phyloP scores from a whole-genome alignment of 352 stramenopile genomes.

The Pythium sukuiense region DNA sequence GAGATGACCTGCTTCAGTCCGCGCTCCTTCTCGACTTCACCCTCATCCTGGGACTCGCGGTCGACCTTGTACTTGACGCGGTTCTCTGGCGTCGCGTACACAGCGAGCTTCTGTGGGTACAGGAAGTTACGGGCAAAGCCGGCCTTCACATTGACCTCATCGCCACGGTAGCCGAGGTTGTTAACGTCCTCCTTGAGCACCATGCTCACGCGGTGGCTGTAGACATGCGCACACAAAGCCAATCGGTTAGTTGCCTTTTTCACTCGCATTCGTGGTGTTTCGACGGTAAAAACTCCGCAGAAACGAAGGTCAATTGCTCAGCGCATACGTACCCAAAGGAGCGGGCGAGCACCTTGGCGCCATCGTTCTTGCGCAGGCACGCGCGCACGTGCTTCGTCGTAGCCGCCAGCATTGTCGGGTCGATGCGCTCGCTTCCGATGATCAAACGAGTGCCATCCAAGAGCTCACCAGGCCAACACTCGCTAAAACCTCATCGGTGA shows the following conservation, averaged over 20 bases:
- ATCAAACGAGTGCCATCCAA: constrained; percentile 29
- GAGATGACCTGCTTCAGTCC: constrained; percentile 62
- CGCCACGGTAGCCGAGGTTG: constrained; percentile 86
- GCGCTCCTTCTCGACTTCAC: constrained; percentile 56
- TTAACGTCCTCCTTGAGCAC: constrained; percentile 84
- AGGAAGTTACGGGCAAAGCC: constrained; percentile 94
- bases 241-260: neutral
- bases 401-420: constrained; percentile 25
- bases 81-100: constrained; percentile 93
- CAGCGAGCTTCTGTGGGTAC: constrained; percentile 91
- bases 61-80: constrained; percentile 82
- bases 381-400: constrained; percentile 24
- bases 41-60: constrained; percentile 52
- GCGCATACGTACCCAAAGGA: constrained; percentile 60
- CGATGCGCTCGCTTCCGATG: constrained; percentile 1
- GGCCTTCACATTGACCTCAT: constrained; percentile 92
- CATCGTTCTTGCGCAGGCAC: constrained; percentile 43
- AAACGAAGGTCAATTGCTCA: neutral
- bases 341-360: constrained; percentile 43
- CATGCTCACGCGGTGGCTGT: constrained; percentile 81
- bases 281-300: neutral
- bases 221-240: neutral
- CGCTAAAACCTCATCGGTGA: constrained; percentile 13
- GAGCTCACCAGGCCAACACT: constrained; percentile 14
- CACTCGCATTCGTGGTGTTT: neutral